These are phyloP conservation scores for Chaetomium strumarium DNA, from an alignment of 2,329 filamentous ascomycete genomes.

Conservation along the genomic window DNA sequence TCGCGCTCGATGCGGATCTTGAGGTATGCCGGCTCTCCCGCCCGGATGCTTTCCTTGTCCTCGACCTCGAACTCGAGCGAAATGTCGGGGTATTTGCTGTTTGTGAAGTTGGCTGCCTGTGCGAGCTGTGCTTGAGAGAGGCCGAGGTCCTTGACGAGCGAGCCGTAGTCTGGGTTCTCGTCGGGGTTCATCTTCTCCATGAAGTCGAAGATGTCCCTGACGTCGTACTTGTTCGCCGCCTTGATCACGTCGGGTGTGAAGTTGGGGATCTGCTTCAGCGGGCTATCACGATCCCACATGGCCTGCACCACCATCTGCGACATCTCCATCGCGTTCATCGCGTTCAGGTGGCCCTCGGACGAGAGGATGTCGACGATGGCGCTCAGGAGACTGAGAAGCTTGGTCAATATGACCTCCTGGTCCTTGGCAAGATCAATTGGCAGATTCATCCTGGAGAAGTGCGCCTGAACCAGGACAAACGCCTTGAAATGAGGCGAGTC, in stretches of 20 bases:
- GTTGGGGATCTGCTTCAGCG: constrained; percentile 95
- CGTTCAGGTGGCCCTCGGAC: constrained; percentile 92
- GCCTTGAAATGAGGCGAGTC: constrained; percentile 98
- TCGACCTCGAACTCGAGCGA: constrained; percentile 84
- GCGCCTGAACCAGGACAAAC: constrained; percentile 92
- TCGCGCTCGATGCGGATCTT: constrained; percentile 82
- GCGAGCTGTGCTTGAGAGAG: constrained; percentile 76
- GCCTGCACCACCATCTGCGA: constrained; percentile 98
- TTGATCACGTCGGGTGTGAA: constrained; percentile 80
- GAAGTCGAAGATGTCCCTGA: constrained; percentile 95
- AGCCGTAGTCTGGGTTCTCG: constrained; percentile 76
- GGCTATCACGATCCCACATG: constrained; percentile 98
- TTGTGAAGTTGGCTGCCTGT: constrained; percentile 91
- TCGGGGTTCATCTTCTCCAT: constrained; percentile 98
- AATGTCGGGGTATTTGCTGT: constrained; percentile 91
- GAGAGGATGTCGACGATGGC: constrained; percentile 93
- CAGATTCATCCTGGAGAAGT: constrained; percentile 95
- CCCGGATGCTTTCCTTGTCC: constrained; percentile 71
- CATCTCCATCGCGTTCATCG: constrained; percentile 98
- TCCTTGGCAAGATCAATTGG: constrained; percentile 95
- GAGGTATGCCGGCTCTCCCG: constrained; percentile 75
- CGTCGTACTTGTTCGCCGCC: constrained; percentile 66
- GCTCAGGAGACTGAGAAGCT: constrained; percentile 80
- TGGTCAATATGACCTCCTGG: constrained; percentile 79
- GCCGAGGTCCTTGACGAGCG: constrained; percentile 70